Conservation (phyloP, 1,139 yeast genomes). For the Kurtzmaniella natalensis region DNA sequence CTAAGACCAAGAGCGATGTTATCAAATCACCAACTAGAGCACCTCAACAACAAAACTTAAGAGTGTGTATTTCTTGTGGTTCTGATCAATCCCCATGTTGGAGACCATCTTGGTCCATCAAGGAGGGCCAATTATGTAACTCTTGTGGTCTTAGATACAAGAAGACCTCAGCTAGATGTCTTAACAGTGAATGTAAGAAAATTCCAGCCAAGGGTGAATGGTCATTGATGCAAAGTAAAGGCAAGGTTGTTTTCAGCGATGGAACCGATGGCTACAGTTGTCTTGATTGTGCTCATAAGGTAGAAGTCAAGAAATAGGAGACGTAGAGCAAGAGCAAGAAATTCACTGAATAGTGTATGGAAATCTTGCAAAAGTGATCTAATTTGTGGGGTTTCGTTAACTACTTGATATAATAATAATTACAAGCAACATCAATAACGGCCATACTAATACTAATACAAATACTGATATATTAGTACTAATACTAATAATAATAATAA, state of each 20-base stretch:
- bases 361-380: too few relatives aligned
- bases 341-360: too few relatives aligned
- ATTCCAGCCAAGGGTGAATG: constrained; percentile 97
- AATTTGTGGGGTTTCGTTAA: too few relatives aligned
- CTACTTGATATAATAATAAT: too few relatives aligned
- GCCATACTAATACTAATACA: too few relatives aligned
- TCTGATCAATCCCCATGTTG: constrained; percentile 94
- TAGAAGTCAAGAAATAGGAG: constrained; percentile 37
- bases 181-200: constrained; percentile 68
- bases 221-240: constrained; percentile 78
- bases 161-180: constrained; percentile 89
- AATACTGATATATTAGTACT: too few relatives aligned
- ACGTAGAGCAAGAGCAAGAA: too few relatives aligned
- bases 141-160: constrained; percentile 94
- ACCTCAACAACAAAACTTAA: constrained; percentile 24
- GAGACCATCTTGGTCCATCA: constrained; percentile 94
- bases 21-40: constrained; percentile 27
- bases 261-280: constrained; percentile 52
- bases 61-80: constrained; percentile 87
- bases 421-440: too few relatives aligned
- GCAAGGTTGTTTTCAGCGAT: constrained; percentile 42
- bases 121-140: constrained; percentile 91
- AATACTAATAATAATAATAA: too few relatives aligned
- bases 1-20: constrained; percentile 26
- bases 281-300: constrained; percentile 59